phyloP scores from a whole-genome alignment of 2,329 filamentous ascomycete species.

The Capronia coronata region DNA sequence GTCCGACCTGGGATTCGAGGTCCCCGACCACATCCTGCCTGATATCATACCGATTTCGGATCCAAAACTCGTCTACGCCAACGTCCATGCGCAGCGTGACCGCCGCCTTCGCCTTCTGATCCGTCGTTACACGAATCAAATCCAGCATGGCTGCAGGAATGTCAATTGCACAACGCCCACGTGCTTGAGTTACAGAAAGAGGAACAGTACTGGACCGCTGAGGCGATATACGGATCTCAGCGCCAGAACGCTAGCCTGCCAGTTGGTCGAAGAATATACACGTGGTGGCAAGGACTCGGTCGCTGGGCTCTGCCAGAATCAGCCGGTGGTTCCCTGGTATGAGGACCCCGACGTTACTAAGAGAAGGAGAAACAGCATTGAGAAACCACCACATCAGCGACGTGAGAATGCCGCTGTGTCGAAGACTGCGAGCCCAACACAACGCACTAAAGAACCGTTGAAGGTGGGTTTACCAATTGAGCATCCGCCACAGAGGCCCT shows the following conservation, averaged over 20 bases:
- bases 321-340: constrained; percentile 28
- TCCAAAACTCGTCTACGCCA: constrained; percentile 15
- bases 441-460: constrained; percentile 6
- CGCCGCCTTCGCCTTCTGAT: constrained; percentile 26
- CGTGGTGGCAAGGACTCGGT: constrained; percentile 50
- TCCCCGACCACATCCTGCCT: constrained; percentile 16
- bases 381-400: constrained; percentile 5
- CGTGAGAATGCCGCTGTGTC: constrained; percentile 11
- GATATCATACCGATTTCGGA: constrained; percentile 21
- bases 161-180: constrained; percentile 65
- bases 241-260: constrained; percentile 71
- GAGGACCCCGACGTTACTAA: constrained; percentile 17
- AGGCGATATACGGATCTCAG: constrained; percentile 75
- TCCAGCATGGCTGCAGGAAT: constrained; percentile 72
- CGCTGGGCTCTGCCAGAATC: constrained; percentile 24
- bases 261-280: constrained; percentile 61
- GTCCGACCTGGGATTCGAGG: constrained; percentile 14
- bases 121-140: constrained; percentile 61
- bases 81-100: constrained; percentile 21
- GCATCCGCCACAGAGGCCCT: constrained; percentile 4
- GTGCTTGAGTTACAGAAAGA: constrained; percentile 71
- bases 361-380: constrained; percentile 17
- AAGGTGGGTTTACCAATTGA: constrained; percentile 1
- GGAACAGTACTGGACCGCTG: constrained; percentile 61
- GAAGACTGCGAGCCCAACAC: neutral